These are phyloP conservation scores for Aspergillus clavatus DNA, from an alignment of 2,329 filamentous ascomycete species.

Conservation along the genomic window DNA sequence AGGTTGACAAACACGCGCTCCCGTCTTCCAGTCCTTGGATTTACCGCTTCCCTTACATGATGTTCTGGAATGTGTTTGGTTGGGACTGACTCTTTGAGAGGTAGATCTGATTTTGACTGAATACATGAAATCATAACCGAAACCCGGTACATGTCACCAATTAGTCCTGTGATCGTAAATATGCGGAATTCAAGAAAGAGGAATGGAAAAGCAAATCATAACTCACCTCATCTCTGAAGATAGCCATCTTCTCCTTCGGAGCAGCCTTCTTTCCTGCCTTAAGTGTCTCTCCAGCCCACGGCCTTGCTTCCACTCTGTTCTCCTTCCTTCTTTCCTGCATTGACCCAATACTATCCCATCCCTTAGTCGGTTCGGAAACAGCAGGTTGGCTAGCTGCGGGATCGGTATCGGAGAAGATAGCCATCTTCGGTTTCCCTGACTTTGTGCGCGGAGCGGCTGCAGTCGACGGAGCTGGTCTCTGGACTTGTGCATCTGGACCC, in stretches of 20 bases:
- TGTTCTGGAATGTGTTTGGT: constrained; percentile 61
- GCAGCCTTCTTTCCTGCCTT: constrained; percentile 80
- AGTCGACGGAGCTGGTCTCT: constrained; percentile 47
- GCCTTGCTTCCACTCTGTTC: constrained; percentile 77
- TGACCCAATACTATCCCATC: constrained; percentile 90
- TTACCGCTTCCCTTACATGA: constrained; percentile 75
- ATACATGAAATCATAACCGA: constrained; percentile 48
- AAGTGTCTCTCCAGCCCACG: constrained; percentile 88
- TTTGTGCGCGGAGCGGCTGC: constrained; percentile 52
- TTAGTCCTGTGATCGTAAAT: constrained; percentile 98
- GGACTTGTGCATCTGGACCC: constrained; percentile 62
- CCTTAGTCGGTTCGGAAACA: constrained; percentile 56
- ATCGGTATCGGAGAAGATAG: constrained; percentile 81
- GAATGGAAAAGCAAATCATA: constrained; percentile 29
- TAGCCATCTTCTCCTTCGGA: constrained; percentile 72
- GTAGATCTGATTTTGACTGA: constrained; percentile 43
- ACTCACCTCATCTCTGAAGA: constrained; percentile 97
- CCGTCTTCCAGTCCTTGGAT: constrained; percentile 74
- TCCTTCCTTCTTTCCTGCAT: constrained; percentile 89
- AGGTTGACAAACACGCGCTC: constrained; percentile 87
- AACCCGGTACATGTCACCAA: constrained; percentile 49
- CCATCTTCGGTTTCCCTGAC: constrained; percentile 72
- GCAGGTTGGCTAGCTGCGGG: constrained; percentile 54
- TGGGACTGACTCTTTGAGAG: constrained; percentile 34
- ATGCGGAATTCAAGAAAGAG: constrained; percentile 50